A percentile compares a stretch with the other conserved stretches of the same genome.
phyloP scores from a whole-genome alignment of 306 rosid species.

The Acacia confusa region DNA sequence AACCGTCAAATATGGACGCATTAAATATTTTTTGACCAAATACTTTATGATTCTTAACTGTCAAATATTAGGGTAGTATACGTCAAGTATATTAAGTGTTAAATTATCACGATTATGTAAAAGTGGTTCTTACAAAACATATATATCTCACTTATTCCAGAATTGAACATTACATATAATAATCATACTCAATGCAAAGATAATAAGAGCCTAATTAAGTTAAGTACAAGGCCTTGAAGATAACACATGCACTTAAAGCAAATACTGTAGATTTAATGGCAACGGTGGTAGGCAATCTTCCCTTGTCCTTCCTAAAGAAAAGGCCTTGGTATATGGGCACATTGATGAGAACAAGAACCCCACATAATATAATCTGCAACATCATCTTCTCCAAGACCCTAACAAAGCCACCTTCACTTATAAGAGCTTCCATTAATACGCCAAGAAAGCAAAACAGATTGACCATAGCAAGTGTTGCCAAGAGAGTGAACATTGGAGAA shows the following conservation, averaged over 20 bases:
- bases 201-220: neutral
- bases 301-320: constrained; percentile 73
- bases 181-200: neutral
- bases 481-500: constrained; percentile 64
- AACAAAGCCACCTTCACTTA: constrained; percentile 26
- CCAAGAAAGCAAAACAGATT: constrained; percentile 63
- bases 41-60: too few species aligned
- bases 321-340: constrained; percentile 69
- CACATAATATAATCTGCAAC: constrained; percentile 60
- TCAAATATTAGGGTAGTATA: too few species aligned
- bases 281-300: constrained; percentile 56
- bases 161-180: neutral
- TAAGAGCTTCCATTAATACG: constrained; percentile 29
- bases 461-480: constrained; percentile 62
- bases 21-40: too few species aligned
- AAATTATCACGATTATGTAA: too few species aligned
- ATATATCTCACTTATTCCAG: neutral
- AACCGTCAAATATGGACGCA: too few species aligned
- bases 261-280: constrained; percentile 47
- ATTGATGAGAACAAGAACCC: constrained; percentile 60
- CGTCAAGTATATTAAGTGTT: too few species aligned
- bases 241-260: constrained; percentile 22
- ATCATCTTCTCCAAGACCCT: constrained; percentile 45
- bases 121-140: too few species aligned
- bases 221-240: constrained; percentile 24